phyloP scores from a whole-genome alignment of 352 stramenopile genomes.

The Globisporangium perplexum region DNA sequence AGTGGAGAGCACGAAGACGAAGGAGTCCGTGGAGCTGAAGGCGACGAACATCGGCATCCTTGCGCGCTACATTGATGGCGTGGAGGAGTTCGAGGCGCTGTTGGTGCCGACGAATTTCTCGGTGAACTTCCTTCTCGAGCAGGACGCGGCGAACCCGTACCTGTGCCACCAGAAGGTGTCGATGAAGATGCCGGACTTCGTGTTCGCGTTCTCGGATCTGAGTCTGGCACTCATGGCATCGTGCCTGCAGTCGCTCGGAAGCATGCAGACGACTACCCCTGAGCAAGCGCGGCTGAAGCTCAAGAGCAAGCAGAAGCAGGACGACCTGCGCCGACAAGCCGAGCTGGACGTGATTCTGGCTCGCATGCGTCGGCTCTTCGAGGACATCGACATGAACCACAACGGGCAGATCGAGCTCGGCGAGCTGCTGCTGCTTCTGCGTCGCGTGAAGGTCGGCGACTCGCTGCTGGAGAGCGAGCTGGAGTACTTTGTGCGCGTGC shows the following conservation, averaged over 20 bases:
- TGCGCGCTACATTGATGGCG: slow-evolving; percentile 42
- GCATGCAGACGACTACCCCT: slow-evolving; percentile 50
- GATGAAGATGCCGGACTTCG: slow-evolving; percentile 58
- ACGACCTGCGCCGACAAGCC: slow-evolving; percentile 40
- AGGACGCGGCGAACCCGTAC: slow-evolving; percentile 30
- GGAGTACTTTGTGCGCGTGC: slow-evolving; percentile 49
- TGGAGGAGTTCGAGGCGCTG: slow-evolving; percentile 33
- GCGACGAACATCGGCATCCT: slow-evolving; percentile 41
- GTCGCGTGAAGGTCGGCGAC: slow-evolving; percentile 58
- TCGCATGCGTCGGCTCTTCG: slow-evolving; percentile 53
- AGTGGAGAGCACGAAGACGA: slow-evolving; percentile 36
- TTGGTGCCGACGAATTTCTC: slow-evolving; percentile 39
- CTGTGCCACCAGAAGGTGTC: slow-evolving; percentile 43
- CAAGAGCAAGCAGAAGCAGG: slow-evolving; percentile 47
- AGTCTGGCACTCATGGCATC: slow-evolving; percentile 61
- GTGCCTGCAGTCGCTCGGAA: slow-evolving; percentile 35
- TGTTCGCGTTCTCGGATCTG: slow-evolving; percentile 60
- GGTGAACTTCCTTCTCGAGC: slow-evolving; percentile 42
- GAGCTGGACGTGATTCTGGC: slow-evolving; percentile 49
- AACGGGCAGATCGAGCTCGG: slow-evolving; percentile 59
- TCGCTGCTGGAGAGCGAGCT: slow-evolving; percentile 60
- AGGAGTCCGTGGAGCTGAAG: slow-evolving; percentile 47
- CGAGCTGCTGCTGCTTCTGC: slow-evolving; percentile 58
- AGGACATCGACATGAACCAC: slow-evolving; percentile 65
- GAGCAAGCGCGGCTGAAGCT: slow-evolving; percentile 56